Percentiles rank a stretch among this genome's conserved stretches.
These are phyloP conservation scores for Crithidia expoeki DNA, from an alignment of 208 protist genomes.

Conservation along the genomic window DNA sequence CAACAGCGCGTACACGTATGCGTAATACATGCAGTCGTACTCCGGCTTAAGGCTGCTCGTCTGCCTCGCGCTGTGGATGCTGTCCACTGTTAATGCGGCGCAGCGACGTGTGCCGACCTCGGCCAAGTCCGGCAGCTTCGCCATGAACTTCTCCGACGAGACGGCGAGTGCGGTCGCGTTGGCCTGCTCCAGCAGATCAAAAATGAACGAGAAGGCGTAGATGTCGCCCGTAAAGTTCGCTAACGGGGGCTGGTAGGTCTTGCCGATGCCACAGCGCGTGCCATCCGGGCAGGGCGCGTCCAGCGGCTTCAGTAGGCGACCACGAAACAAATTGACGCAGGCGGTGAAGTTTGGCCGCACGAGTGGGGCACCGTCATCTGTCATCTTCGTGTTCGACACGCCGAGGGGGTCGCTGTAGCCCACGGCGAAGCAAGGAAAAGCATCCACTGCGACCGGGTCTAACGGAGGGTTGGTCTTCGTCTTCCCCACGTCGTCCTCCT, in stretches of 20 bases:
- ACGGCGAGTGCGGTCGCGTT: slow-evolving; percentile 17
- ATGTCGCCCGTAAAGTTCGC: slow-evolving; percentile 46
- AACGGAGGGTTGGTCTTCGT: background rate
- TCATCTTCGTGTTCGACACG: slow-evolving; percentile 32
- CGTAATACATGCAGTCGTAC: slow-evolving; percentile 79
- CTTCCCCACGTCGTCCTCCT: background rate
- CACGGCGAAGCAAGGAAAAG: slow-evolving; percentile 38
- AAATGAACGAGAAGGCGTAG: slow-evolving; percentile 80
- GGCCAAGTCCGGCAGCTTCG: slow-evolving; percentile 34
- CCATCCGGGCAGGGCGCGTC: slow-evolving; percentile 25
- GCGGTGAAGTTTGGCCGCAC: slow-evolving; percentile 32
- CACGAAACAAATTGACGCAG: slow-evolving; percentile 48
- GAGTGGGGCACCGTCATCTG: slow-evolving; percentile 8
- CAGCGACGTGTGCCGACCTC: slow-evolving; percentile 24
- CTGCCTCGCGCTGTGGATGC: slow-evolving; percentile 18
- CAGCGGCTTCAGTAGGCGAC: slow-evolving; percentile 39
- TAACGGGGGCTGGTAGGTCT: slow-evolving; percentile 68
- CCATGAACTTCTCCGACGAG: slow-evolving; percentile 29
- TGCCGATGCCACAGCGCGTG: slow-evolving; percentile 56
- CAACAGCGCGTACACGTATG: slow-evolving; percentile 77
- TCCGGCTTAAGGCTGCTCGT: slow-evolving; percentile 39
- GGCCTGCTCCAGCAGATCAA: slow-evolving; percentile 44
- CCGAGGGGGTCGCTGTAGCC: slow-evolving; percentile 26
- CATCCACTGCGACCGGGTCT: slow-evolving; percentile 16
- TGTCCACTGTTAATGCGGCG: slow-evolving; percentile 27